phyloP scores from a whole-genome alignment of 371 early-diverging fungal genomes.

The Haplosporangium sp. region DNA sequence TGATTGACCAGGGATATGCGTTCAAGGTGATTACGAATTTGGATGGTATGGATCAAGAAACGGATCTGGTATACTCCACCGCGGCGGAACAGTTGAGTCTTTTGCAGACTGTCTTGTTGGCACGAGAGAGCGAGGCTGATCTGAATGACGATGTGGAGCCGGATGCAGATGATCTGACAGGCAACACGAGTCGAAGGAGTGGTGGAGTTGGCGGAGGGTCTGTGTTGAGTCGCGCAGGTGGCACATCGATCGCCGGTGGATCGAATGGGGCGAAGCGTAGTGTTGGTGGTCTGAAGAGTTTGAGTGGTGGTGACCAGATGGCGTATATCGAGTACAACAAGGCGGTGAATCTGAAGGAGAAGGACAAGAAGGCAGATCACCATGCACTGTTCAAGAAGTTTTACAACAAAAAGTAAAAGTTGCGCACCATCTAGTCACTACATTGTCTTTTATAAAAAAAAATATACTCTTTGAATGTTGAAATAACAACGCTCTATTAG shows the following conservation, averaged over 20 bases:
- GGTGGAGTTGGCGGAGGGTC: slow-evolving; percentile 33
- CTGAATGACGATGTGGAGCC: slow-evolving; percentile 68
- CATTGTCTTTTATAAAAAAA: too few relatives aligned
- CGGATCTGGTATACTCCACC: slow-evolving; percentile 74
- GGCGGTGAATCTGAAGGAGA: slow-evolving; percentile 41
- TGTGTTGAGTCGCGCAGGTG: slow-evolving; percentile 30
- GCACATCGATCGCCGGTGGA: slow-evolving; percentile 28
- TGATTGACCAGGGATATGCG: slow-evolving; percentile 99
- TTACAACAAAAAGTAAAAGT: slow-evolving; percentile 55
- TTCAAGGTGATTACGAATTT: slow-evolving; percentile 94
- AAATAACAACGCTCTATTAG: too few relatives aligned
- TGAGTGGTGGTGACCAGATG: slow-evolving; percentile 95
- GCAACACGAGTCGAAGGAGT: slow-evolving; percentile 51
- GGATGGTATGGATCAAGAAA: slow-evolving; percentile 86
- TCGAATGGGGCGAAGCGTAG: slow-evolving; percentile 49
- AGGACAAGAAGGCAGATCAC: slow-evolving; percentile 63
- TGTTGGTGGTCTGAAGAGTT: slow-evolving; percentile 77
- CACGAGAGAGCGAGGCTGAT: slow-evolving; percentile 77
- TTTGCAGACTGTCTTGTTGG: slow-evolving; percentile 87
- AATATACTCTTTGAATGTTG: too few relatives aligned
- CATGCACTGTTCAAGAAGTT: slow-evolving; percentile 80
- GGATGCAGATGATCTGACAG: slow-evolving; percentile 58
- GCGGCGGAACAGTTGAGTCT: slow-evolving; percentile 89
- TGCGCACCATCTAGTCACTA: too few relatives aligned
- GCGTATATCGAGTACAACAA: slow-evolving; percentile 88